Evolutionary conservation across 495 filamentous ascomycete species (phyloP).

Genomic region (Aspergillus sparsus): DNA sequence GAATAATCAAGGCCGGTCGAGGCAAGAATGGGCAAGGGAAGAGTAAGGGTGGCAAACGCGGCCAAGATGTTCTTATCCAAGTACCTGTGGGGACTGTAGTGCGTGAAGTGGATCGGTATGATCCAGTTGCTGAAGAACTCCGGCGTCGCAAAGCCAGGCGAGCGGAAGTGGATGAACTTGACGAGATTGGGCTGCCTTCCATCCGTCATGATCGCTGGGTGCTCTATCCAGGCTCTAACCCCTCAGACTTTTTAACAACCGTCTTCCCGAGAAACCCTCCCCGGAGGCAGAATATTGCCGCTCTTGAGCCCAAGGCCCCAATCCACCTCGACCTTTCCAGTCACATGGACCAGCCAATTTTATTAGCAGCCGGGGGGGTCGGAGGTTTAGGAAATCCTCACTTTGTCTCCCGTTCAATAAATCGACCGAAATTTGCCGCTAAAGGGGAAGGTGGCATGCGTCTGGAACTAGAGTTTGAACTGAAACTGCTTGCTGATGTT

Average conservation of each 20-base stretch:
- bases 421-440: conserved; percentile 82
- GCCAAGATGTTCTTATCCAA: conserved; percentile 81
- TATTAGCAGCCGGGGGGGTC: conserved; percentile 87
- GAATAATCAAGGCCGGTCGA: conserved; percentile 72
- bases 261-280: conserved; percentile 61
- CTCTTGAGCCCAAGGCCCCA: conserved; percentile 66
- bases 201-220: conserved; percentile 72
- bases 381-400: conserved; percentile 94
- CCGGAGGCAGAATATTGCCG: conserved; percentile 55
- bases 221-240: conserved; percentile 73
- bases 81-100: conserved; percentile 94
- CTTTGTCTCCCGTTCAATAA: conserved; percentile 69
- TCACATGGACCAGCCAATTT: conserved; percentile 77
- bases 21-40: conserved; percentile 88
- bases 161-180: conserved; percentile 26
- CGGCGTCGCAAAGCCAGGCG: conserved; percentile 27
- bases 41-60: conserved; percentile 72
- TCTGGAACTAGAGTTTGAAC: conserved; percentile 80
- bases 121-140: conserved; percentile 71
- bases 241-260: conserved; percentile 62
- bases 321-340: conserved; percentile 79
- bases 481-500: conserved; percentile 93
- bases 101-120: conserved; percentile 72
- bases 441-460: conserved; percentile 77
- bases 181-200: conserved; percentile 34